Evolutionary conservation across 371 early-diverging fungal species (phyloP).

Genomic region (Apophysomyces ossiformis): DNA sequence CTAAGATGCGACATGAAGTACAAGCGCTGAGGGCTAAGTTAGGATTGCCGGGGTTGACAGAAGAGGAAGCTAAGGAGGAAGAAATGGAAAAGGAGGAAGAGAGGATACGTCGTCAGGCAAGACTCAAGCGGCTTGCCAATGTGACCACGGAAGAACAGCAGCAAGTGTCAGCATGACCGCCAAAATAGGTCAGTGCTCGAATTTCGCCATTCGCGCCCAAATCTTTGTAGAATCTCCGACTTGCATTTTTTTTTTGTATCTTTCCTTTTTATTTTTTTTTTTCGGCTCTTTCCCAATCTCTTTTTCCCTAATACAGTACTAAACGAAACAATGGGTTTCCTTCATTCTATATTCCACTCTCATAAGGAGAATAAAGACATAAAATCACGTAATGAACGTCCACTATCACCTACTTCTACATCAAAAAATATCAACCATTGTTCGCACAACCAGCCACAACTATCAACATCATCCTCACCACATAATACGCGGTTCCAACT

Average conservation of each 20-base stretch:
- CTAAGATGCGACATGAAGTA: conserved; percentile 42
- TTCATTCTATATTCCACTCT: conserved; percentile 32
- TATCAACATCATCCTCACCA: too few relatives aligned
- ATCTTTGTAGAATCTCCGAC: neutral
- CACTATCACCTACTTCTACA: neutral
- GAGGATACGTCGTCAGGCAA: conserved; percentile 25
- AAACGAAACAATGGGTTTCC: conserved; percentile 34
- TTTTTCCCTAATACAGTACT: neutral
- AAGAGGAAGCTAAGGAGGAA: conserved; percentile 35
- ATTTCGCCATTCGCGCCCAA: too few relatives aligned
- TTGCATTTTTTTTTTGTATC: conserved; percentile 5
- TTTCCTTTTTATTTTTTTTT: conserved; percentile 9
- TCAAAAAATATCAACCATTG: neutral
- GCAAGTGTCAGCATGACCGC: neutral
- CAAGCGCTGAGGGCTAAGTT: conserved; percentile 32
- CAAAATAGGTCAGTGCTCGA: too few relatives aligned
- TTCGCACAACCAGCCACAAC: neutral
- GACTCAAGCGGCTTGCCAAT: conserved; percentile 19
- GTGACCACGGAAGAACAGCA: conserved; percentile 14
- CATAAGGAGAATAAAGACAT: conserved; percentile 14
- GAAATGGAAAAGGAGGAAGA: conserved; percentile 28
- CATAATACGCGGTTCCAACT: conserved; percentile 35
- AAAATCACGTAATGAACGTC: conserved; percentile 1
- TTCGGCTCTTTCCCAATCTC: conserved; percentile 12
- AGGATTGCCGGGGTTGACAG: conserved; percentile 40